Evolutionary conservation across 768 basidiomycete genomes (phyloP).

Genomic region (Hortiboletus campestris): DNA sequence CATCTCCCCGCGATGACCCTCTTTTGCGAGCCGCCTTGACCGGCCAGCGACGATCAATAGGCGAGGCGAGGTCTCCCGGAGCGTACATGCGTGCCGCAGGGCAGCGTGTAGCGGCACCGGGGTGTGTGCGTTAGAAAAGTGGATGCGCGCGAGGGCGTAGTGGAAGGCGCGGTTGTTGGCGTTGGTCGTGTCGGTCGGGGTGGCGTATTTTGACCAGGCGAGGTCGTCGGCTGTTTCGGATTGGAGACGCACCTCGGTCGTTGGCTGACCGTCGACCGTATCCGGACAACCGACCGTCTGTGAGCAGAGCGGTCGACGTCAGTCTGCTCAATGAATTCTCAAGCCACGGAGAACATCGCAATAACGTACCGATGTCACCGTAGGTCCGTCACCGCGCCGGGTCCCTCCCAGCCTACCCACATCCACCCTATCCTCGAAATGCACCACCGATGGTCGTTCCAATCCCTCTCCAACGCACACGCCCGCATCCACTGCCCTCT

Average conservation of each 20-base stretch:
- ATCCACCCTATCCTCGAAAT: constrained; percentile 16
- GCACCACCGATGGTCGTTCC: constrained; percentile 25
- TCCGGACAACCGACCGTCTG: constrained; percentile 51
- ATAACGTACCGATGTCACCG: constrained; percentile 9
- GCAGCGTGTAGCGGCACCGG: constrained; percentile 61
- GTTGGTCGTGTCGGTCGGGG: constrained; percentile 12
- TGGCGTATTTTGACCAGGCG: constrained; percentile 63
- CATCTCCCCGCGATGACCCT: constrained; percentile 71
- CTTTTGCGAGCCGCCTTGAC: constrained; percentile 67
- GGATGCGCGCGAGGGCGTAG: constrained; percentile 52
- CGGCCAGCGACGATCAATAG: constrained; percentile 72
- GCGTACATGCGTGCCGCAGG: constrained; percentile 38
- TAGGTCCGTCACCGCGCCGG: background rate
- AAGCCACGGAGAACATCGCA: background rate
- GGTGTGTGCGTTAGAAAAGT: constrained; percentile 56
- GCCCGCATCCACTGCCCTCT: constrained; percentile 24
- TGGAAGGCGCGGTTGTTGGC: constrained; percentile 11
- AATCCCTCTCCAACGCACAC: constrained; percentile 10
- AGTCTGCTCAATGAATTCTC: background rate
- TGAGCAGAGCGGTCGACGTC: too few species aligned
- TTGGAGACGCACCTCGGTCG: constrained; percentile 64
- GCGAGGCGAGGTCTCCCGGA: constrained; percentile 33
- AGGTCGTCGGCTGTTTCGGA: constrained; percentile 86
- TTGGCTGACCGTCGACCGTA: constrained; percentile 65
- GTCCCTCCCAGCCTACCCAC: too few species aligned